Evolutionary conservation across 176 grass and related monocot species (phyloP).

Genomic region (Aegilops umbellulata): DNA sequence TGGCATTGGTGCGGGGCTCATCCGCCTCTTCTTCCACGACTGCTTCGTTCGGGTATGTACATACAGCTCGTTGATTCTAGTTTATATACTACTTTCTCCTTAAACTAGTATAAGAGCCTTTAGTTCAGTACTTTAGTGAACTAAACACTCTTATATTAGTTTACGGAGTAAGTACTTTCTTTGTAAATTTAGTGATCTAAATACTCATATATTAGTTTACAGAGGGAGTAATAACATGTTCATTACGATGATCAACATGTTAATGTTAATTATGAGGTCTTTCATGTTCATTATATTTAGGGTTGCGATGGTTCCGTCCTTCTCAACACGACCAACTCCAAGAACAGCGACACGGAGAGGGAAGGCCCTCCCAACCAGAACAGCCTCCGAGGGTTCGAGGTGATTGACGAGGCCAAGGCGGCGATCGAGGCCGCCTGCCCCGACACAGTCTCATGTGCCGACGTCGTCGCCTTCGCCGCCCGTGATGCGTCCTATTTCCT

Average conservation of each 20-base stretch:
- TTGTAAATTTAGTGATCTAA: too few relatives aligned
- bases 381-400: slow-evolving; percentile 38
- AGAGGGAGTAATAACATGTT: neutral
- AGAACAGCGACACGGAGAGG: neutral
- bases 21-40: neutral
- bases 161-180: too few relatives aligned
- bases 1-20: neutral
- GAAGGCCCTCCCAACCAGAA: neutral
- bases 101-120: too few relatives aligned
- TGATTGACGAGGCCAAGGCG: slow-evolving; percentile 46
- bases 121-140: too few relatives aligned
- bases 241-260: neutral
- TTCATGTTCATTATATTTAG: neutral
- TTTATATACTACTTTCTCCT: too few relatives aligned
- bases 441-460: neutral
- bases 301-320: neutral
- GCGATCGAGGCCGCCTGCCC: neutral
- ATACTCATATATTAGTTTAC: too few relatives aligned
- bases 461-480: neutral
- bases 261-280: neutral
- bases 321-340: neutral
- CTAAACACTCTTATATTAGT: too few relatives aligned
- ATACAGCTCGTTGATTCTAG: neutral
- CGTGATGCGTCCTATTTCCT: neutral
- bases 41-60: neutral